Percentiles rank a stretch among this genome's conserved stretches.
Evolutionary conservation across 108 stramenopile genomes (phyloP).

Genomic region (Skeletonema menzelii): DNA sequence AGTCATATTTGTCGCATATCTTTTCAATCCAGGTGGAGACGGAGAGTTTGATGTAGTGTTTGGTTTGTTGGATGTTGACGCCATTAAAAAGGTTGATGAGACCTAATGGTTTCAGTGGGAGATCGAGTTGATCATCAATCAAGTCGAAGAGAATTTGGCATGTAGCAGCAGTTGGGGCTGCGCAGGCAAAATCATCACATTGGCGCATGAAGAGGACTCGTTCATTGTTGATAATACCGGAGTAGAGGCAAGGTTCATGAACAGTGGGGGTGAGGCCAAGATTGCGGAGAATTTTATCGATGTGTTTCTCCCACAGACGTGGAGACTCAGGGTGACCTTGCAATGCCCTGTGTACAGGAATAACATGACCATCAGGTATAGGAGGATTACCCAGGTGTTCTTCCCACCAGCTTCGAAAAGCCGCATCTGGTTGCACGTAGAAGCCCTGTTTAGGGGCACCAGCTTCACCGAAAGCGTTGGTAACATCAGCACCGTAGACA

Average conservation of each 20-base stretch:
- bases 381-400: neutral
- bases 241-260: slow-evolving; percentile 38
- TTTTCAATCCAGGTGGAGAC: too few relatives aligned
- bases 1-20: too few relatives aligned
- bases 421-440: neutral
- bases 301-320: slow-evolving; percentile 19
- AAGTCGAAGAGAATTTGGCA: neutral
- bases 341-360: neutral
- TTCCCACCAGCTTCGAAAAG: neutral
- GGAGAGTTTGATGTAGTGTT: too few relatives aligned
- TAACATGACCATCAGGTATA: neutral
- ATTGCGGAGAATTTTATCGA: slow-evolving; percentile 17
- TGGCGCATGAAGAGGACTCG: slow-evolving; percentile 41
- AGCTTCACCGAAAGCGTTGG: neutral
- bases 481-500: neutral
- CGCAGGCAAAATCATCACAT: slow-evolving; percentile 50
- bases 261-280: slow-evolving; percentile 32
- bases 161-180: neutral
- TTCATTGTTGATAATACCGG: slow-evolving; percentile 9
- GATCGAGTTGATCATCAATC: neutral
- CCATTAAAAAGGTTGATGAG: too few relatives aligned
- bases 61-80: too few relatives aligned
- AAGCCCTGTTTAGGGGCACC: neutral
- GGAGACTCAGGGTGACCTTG: slow-evolving; percentile 8
- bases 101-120: too few relatives aligned